These are phyloP conservation scores for Calocybe cyanea DNA, from an alignment of 768 basidiomycete species.

Conservation along the genomic window DNA sequence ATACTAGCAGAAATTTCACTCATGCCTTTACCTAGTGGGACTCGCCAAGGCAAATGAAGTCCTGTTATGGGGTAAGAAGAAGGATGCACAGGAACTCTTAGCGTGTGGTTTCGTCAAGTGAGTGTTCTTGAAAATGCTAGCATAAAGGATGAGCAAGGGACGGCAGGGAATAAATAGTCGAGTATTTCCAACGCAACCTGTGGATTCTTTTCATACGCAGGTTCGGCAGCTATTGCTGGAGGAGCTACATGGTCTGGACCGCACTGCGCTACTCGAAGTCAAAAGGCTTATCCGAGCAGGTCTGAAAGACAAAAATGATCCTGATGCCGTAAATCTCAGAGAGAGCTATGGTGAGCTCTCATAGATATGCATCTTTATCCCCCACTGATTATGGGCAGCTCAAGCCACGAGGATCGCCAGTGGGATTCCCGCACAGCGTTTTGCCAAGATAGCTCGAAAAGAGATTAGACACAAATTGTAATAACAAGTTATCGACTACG, in stretches of 20 bases:
- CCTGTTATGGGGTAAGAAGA: constrained; percentile 66
- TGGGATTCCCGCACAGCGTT: constrained; percentile 52
- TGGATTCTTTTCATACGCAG: constrained; percentile 48
- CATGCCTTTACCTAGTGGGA: constrained; percentile 59
- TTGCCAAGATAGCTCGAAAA: constrained; percentile 53
- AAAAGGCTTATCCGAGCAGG: constrained; percentile 54
- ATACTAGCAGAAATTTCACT: constrained; percentile 1
- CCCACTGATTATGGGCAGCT: constrained; percentile 25
- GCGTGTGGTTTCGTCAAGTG: constrained; percentile 66
- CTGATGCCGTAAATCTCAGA: constrained; percentile 61
- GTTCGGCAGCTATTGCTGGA: constrained; percentile 46
- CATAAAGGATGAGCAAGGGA: background rate
- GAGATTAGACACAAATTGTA: constrained; percentile 67
- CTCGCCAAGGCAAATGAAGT: constrained; percentile 67
- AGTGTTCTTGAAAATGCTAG: constrained; percentile 11
- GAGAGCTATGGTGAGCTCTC: constrained; percentile 53
- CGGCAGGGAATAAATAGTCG: constrained; percentile 34
- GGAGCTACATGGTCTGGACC: constrained; percentile 60
- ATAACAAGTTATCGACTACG: too few species aligned
- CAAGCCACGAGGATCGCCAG: constrained; percentile 64
- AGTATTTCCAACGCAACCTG: constrained; percentile 53
- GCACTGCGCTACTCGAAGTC: constrained; percentile 45
- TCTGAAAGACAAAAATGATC: constrained; percentile 57
- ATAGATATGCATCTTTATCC: background rate
- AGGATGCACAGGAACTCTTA: constrained; percentile 52